Base-by-base conservation (phyloP, 2,329 filamentous ascomycete genomes). In the Neofusicoccum umdonicola region DNA sequence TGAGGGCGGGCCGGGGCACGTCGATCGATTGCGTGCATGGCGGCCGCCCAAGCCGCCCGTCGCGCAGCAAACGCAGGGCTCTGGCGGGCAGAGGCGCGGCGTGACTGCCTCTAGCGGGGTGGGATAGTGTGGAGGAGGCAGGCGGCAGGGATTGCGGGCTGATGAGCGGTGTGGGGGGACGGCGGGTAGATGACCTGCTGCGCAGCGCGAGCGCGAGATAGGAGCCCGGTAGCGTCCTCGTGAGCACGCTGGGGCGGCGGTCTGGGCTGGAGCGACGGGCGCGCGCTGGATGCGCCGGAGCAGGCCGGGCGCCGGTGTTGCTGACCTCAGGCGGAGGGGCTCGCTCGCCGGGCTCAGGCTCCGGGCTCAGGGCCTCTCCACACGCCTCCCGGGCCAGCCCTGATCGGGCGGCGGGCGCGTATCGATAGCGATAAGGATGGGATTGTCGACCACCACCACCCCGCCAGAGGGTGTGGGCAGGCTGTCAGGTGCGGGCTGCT, bases 161-260 rank as follows among this genome's bases (percentile, higher is more conserved):
- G 61, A 63, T 63, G 61, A 60, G 56, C 56, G 56, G 56, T 60
- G 56, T 60, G 56, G 56, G 56, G 27, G 54, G 54, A 39, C 41
- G 58, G 44, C 61, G 61, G 35, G 41, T 42, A 63, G 48, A 63
- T 52, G 48, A 44, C 61, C 61, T 41, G 13, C 17, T 54, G 39
- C 42, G 42, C 41, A 31, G 27, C 27, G 27, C 27, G 27, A 31
- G 17, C n/a, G 37, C 13, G 15, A 42, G 34, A 48, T 31, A 51
- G 57, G 34, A 31, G 42, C 19, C 11, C n/a, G 17, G 57, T 51
- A 62, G 47, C 47, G 45, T 31, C 27, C 27, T 31, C 27, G 27
- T 31, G 27, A 31, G 27, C 27, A 31, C 27, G 27, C 22, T 39
- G 35, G 22, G 34, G 35, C 6, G 8, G 35, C 35, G 52, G 52